Evolutionary conservation across 2,329 filamentous ascomycete genomes (phyloP), one percentile per base, ranked within the genome.

Genomic region (Incumbomyces lentus): DNA sequence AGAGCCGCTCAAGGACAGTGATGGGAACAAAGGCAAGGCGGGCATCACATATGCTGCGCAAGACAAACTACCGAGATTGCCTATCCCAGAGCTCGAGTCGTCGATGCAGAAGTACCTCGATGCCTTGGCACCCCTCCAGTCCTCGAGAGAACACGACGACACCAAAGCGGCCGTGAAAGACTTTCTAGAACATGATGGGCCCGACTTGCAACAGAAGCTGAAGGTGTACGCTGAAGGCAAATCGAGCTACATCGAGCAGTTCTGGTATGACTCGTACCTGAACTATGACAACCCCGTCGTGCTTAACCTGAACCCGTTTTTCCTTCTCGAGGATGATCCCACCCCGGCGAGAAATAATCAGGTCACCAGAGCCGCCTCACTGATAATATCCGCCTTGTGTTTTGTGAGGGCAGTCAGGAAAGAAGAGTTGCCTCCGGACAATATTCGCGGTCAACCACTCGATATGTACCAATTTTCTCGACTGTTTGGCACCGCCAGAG

Each of bases 401-500:
- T 96, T 98, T 58, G 89, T 96, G 19, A 78, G 92, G 50, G 92
- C 92, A 2, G 88, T 98, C 1, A 79, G 90, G 31, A 87, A 84
- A 57, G 92, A 96, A 64, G 92, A 98, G 61, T 73, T 98, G 7
- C 84, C 87, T 1, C 89, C 92, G 0, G 92, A 98, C 65, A 88
- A 75, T 1, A 67, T 95, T 51, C 84, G 82, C 57, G 87, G 86
- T 16, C 82, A 80, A 17, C 88, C 92, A 0, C 73, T 98, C 14
- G 92, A 87, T 73, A 98, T 98, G 92, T 95, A 95, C 64, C 92
- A 98, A 64, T 96, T 94, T 68, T 94, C 90, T 0, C 79, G 90
- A 14, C 72, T 98, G 22, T 98, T 98, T 59, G 92, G 92, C 43
- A 96, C 92, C 1, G 89, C 92, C 38, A 80, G 92, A 55, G 86